These are phyloP conservation scores for Melampsora americana DNA, from an alignment of 1,284 basidiomycete genomes.

Conservation along the genomic window DNA sequence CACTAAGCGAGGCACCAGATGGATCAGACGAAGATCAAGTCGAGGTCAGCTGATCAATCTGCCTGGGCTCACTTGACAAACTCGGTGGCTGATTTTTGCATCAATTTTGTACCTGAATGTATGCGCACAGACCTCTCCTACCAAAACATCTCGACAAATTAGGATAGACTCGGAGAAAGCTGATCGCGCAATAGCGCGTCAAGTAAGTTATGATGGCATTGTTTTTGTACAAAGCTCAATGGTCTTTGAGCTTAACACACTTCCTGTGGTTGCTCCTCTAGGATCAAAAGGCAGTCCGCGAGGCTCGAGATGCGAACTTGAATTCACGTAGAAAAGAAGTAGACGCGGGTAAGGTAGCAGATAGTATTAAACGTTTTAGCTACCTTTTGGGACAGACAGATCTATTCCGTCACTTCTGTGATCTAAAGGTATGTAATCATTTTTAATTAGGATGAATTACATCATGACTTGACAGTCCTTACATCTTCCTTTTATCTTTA, in stretches of 20 bases:
- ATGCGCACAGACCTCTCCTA: neutral
- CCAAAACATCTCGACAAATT: constrained; percentile 25
- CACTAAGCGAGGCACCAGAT: neutral
- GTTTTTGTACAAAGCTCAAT: neutral
- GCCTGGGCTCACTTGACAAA: neutral
- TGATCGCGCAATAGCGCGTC: constrained; percentile 38
- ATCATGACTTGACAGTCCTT: neutral
- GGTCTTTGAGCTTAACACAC: neutral
- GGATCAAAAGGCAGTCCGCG: constrained; percentile 34
- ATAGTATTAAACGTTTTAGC: constrained; percentile 89
- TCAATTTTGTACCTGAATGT: neutral
- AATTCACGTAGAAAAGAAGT: constrained; percentile 38
- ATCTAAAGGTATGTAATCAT: constrained; percentile 53
- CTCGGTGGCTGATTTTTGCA: neutral
- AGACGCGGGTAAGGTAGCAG: constrained; percentile 52
- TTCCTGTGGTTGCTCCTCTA: neutral
- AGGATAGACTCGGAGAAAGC: constrained; percentile 37
- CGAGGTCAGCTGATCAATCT: neutral
- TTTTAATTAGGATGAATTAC: too few species aligned
- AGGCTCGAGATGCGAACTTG: constrained; percentile 39
- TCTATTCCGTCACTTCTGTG: constrained; percentile 83
- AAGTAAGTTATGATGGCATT: constrained; percentile 14
- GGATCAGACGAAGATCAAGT: constrained; percentile 1
- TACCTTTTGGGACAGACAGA: constrained; percentile 93
- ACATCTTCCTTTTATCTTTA: neutral